Evolutionary conservation across 179 eudicot species (phyloP).

Genomic region (Beta corolliflora): DNA sequence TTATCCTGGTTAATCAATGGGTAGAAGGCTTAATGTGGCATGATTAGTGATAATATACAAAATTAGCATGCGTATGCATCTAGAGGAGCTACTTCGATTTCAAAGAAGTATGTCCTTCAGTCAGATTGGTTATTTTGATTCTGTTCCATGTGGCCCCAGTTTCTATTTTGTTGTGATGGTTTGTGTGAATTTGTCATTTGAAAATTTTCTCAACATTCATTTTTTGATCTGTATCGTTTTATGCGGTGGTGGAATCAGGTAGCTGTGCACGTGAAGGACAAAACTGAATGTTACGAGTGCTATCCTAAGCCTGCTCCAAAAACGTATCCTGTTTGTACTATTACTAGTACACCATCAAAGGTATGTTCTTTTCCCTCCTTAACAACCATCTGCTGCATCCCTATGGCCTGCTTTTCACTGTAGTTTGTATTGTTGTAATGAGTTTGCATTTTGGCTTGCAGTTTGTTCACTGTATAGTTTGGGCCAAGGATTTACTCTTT

Average conservation of each 20-base stretch:
- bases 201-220: no score
- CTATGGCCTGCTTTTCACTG: conserved; percentile 3
- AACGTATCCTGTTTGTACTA: conserved; percentile 96
- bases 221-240: conserved; percentile 1
- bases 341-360: conserved; percentile 97
- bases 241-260: conserved; percentile 49
- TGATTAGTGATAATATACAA: no score
- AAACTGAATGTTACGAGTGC: conserved; percentile 94
- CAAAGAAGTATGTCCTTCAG: background rate
- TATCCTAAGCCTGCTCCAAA: conserved; percentile 96
- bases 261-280: conserved; percentile 84
- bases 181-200: background rate
- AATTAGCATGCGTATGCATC: background rate
- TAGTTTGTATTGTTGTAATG: background rate
- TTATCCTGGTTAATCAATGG: background rate
- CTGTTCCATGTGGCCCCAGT: background rate
- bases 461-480: conserved; percentile 98
- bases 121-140: background rate
- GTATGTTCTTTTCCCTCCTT: conserved; percentile 29
- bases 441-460: conserved; percentile 37
- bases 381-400: conserved; percentile 4
- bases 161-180: background rate
- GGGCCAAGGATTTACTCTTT: conserved; percentile 97
- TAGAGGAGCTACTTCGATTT: background rate
- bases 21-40: background rate